Conservation (phyloP, 208 protist genomes). For the Strigomonas culicis region DNA sequence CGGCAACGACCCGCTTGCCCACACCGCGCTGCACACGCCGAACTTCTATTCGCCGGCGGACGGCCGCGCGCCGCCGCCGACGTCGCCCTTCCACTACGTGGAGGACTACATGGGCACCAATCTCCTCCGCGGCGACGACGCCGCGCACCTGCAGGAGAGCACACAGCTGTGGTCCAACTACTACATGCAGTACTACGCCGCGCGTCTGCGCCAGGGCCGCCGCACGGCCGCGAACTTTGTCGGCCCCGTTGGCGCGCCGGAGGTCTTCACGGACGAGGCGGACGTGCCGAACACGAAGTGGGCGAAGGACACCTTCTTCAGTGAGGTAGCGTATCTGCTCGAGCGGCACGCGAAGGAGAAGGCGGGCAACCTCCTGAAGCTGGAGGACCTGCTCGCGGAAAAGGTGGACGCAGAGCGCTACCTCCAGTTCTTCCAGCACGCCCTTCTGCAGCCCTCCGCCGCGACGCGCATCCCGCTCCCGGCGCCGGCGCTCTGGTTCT, state of each 20-base stretch:
- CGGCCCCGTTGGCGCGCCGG: slow-evolving; percentile 30
- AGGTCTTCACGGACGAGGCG: slow-evolving; percentile 69
- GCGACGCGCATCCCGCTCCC: slow-evolving; percentile 69
- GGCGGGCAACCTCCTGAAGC: slow-evolving; percentile 64
- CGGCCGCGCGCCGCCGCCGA: not conserved
- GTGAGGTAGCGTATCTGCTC: slow-evolving; percentile 59
- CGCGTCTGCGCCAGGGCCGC: slow-evolving; percentile 50
- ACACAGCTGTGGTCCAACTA: slow-evolving; percentile 57
- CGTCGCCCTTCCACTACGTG: slow-evolving; percentile 73
- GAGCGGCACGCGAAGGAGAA: slow-evolving; percentile 76
- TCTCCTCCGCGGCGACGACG: slow-evolving; percentile 41
- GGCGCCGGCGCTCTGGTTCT: slow-evolving; percentile 71
- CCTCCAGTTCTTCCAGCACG: slow-evolving; percentile 58
- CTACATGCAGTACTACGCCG: slow-evolving; percentile 44
- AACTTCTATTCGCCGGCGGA: not conserved
- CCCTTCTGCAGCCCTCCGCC: slow-evolving; percentile 72
- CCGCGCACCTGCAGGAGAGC: slow-evolving; percentile 56
- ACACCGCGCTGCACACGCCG: slow-evolving; percentile 17
- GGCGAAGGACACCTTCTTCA: slow-evolving; percentile 70
- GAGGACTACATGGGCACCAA: slow-evolving; percentile 90
- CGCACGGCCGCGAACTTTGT: slow-evolving; percentile 55
- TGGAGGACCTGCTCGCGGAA: slow-evolving; percentile 59
- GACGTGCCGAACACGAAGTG: slow-evolving; percentile 80
- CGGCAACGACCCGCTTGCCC: slow-evolving; percentile 83
- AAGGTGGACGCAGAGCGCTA: slow-evolving; percentile 38